A percentile compares a stretch with the other conserved stretches of the same genome.
Evolutionary conservation across 305 asterid genomes (phyloP).

Genomic region (Solanum chacoense): DNA sequence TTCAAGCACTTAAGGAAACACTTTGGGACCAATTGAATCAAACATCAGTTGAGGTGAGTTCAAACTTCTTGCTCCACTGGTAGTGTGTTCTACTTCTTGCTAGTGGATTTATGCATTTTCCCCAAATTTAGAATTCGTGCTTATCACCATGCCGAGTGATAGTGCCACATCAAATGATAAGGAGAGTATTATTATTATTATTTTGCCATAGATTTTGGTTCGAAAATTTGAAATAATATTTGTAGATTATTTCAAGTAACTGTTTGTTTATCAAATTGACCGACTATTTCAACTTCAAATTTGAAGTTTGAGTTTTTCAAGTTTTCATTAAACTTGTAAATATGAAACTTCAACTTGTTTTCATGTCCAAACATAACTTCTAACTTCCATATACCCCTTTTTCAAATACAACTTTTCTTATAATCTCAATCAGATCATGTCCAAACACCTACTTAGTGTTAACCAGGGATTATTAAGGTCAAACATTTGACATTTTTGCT

Average conservation of each 20-base stretch:
- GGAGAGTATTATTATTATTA: neutral
- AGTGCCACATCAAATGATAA: neutral
- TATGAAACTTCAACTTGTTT: neutral
- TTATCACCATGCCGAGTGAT: neutral
- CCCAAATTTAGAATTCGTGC: neutral
- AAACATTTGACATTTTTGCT: neutral
- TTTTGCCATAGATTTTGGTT: neutral
- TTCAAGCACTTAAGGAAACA: constrained; percentile 80
- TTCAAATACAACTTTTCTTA: neutral
- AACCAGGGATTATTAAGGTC: neutral
- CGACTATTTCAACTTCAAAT: neutral
- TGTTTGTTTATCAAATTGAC: neutral
- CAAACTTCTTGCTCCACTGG: neutral
- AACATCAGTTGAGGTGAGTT: constrained; percentile 10
- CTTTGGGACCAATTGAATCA: constrained; percentile 57
- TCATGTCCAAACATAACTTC: neutral
- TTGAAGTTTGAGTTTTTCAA: neutral
- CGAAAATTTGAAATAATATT: neutral
- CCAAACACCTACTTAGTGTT: neutral
- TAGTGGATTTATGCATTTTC: neutral
- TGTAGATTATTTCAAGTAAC: neutral
- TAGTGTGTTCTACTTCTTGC: neutral
- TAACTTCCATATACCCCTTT: neutral
- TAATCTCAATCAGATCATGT: neutral
- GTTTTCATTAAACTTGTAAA: neutral